Base-by-base conservation (phyloP, 345 rosid species). In the Murraya koenigii region DNA sequence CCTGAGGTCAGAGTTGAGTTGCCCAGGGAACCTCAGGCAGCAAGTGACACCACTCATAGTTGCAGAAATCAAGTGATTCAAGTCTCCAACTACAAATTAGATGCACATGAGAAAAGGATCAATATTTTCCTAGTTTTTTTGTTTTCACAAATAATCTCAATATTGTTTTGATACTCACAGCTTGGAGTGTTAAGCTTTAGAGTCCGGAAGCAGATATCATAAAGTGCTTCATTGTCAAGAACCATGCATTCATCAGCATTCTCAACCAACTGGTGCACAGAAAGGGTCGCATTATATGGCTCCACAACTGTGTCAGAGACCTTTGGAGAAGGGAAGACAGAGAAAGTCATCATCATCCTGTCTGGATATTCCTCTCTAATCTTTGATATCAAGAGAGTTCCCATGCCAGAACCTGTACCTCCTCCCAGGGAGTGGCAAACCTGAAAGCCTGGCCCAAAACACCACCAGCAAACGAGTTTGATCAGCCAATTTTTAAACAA, bases 221-320 rank as follows among this genome's bases (percentile, higher is more conserved):
- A 95, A 35, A 95, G 97, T 33, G 98, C 98, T 89, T 93, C 98
- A 60, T 94, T 94, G 86, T 94, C 98, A 6, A 94, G 94, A 65
- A 94, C 98, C 97, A 94, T 94, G 83, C 98, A 93, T 79, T 95
- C 98, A 72, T 95, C 98, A 61, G 97, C 98, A 70, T 95, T 95
- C 82, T 95, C 98, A 0, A 95, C 98, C 79, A 95, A 86, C 84
- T 95, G 98, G 76, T 95, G 98, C 76, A 95, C 98, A 0, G 98
- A 95, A 81, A 95, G 97, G 75, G 98, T 95, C 13, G 98, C 98
- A 71, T 95, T 95, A 82, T 95, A 95, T 0, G 98, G 98, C 84
- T 95, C 98, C 73, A 95, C 98, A n/a, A 95, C 98, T 0, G 98
- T 94, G 90, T 94, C 98, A 19, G 98, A 94, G 85, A 94, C 98